Conservation (phyloP, 2,329 filamentous ascomycete genomes). For the Sporothrix phasma region DNA sequence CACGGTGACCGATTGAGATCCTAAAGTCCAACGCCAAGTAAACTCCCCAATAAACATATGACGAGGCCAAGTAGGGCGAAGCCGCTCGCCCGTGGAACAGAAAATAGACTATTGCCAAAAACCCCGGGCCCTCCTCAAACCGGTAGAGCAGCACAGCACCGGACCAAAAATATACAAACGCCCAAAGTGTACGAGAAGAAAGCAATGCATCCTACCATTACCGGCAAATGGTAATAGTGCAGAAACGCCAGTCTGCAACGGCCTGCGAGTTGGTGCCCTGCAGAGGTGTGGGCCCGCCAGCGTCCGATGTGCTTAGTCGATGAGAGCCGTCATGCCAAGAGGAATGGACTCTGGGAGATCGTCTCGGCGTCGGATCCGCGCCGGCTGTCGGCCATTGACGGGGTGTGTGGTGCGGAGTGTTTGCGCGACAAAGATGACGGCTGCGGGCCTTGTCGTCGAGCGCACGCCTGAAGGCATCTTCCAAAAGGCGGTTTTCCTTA, state of each 20-base stretch:
- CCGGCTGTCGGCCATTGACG: constrained; percentile 7
- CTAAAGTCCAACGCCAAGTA: neutral
- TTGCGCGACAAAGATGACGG: neutral
- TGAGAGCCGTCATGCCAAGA: constrained; percentile 29
- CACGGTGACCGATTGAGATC: neutral
- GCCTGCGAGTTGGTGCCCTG: too few species aligned
- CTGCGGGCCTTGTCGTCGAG: constrained; percentile 5
- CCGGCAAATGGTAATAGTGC: neutral
- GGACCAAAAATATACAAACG: neutral
- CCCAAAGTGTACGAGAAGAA: neutral
- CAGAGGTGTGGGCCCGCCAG: neutral
- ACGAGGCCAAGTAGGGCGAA: neutral
- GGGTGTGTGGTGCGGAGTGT: neutral
- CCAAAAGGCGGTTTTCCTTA: constrained; percentile 3
- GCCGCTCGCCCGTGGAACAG: neutral
- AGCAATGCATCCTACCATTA: neutral
- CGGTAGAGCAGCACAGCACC: neutral
- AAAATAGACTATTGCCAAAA: neutral
- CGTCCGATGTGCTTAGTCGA: constrained; percentile 23
- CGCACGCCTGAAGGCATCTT: neutral
- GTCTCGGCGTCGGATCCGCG: constrained; percentile 24
- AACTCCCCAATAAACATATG: neutral
- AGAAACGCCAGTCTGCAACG: neutral
- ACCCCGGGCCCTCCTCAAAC: neutral
- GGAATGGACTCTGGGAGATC: constrained; percentile 36